phyloP scores from a whole-genome alignment of 768 basidiomycete species.

The Ramaria rubella region DNA sequence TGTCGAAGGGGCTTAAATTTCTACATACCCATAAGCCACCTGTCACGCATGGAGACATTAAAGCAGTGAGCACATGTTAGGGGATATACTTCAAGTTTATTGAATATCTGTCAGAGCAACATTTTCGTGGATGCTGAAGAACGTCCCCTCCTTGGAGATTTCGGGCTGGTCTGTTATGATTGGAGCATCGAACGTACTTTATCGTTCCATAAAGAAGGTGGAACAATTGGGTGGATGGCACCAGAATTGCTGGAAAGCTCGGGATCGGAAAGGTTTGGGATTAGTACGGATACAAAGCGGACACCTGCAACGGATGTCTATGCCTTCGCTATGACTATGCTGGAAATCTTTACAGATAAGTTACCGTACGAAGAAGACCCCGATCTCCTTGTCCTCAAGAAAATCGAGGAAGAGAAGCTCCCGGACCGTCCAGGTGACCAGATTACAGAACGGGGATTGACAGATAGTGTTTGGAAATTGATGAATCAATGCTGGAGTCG shows the following conservation, averaged over 20 bases:
- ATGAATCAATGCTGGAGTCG: neutral
- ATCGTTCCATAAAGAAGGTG: neutral
- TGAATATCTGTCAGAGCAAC: neutral
- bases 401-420: neutral
- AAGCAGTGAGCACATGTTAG: neutral
- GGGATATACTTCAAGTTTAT: neutral
- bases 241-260: constrained; percentile 10
- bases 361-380: neutral
- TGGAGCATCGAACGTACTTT: neutral
- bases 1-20: neutral
- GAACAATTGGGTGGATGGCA: constrained; percentile 10
- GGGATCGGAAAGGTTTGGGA: neutral
- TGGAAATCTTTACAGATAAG: constrained; percentile 8
- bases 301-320: constrained; percentile 6
- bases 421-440: neutral
- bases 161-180: neutral
- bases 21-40: neutral
- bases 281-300: neutral
- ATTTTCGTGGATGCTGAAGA: neutral
- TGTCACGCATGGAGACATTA: neutral
- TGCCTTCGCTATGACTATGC: constrained; percentile 8
- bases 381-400: neutral
- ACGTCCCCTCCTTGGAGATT: neutral
- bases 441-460: neutral
- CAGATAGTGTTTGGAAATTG: neutral